Evolutionary conservation across 371 early-diverging fungal genomes (phyloP).

Genomic region (Synchytrium microbalum): DNA sequence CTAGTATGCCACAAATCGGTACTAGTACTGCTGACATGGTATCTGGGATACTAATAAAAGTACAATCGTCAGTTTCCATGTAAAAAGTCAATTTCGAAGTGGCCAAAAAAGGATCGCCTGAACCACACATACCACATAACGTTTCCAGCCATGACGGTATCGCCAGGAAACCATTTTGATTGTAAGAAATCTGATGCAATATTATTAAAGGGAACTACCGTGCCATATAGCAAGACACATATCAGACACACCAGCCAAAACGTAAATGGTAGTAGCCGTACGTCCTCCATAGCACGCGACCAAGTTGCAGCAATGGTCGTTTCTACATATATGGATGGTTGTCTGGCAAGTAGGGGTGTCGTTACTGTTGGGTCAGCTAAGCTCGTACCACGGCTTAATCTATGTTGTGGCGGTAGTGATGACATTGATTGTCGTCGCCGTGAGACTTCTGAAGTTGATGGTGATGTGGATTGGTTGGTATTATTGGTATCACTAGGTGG

Average conservation of each 20-base stretch:
- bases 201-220: constrained; percentile 54
- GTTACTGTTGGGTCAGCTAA: not conserved
- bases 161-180: constrained; percentile 53
- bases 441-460: constrained; percentile 6
- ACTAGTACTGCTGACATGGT: constrained; percentile 46
- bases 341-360: not conserved
- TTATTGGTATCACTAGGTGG: constrained; percentile 9
- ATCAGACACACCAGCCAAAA: constrained; percentile 52
- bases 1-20: constrained; percentile 43
- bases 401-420: not conserved
- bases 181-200: constrained; percentile 53
- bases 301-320: not conserved
- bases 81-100: not conserved
- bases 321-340: not conserved
- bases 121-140: constrained; percentile 42
- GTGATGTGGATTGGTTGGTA: constrained; percentile 2
- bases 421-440: not conserved
- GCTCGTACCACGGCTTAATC: not conserved
- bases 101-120: not conserved
- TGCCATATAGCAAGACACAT: constrained; percentile 50
- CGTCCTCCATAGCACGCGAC: not conserved
- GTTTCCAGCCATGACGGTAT: constrained; percentile 44
- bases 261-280: constrained; percentile 30
- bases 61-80: not conserved
- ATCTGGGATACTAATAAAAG: constrained; percentile 41